These are phyloP conservation scores for Acer campestre DNA, from an alignment of 345 rosid genomes.

Conservation along the genomic window DNA sequence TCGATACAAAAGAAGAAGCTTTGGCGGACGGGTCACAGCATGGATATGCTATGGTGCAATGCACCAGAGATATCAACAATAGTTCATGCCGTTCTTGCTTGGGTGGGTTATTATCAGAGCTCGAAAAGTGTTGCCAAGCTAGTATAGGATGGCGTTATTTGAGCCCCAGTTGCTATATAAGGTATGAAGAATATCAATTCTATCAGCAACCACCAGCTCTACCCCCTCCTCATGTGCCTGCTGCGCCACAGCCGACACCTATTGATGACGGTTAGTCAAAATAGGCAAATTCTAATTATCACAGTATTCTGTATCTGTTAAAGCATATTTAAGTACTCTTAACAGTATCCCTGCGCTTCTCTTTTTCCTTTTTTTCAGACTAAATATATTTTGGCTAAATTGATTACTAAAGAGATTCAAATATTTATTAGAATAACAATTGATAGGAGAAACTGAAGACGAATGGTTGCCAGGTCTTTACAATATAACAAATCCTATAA, in stretches of 20 bases:
- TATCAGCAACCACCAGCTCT: background rate
- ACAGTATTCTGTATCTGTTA: too few species aligned
- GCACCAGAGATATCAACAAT: conserved; percentile 23
- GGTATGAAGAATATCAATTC: background rate
- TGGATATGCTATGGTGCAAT: conserved; percentile 32
- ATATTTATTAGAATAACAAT: too few species aligned
- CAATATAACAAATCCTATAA: too few species aligned
- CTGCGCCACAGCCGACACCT: conserved; percentile 7
- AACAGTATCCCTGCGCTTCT: background rate
- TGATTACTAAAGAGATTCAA: too few species aligned
- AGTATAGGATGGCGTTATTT: conserved; percentile 2
- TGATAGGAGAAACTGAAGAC: too few species aligned
- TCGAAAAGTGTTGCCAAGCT: background rate
- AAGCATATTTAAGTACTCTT: too few species aligned
- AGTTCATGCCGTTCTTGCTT: background rate
- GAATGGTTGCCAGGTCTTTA: too few species aligned
- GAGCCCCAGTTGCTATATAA: conserved; percentile 9
- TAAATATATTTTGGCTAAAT: too few species aligned
- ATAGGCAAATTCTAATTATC: too few species aligned
- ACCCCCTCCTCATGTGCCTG: conserved; percentile 6
- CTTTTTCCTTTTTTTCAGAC: background rate
- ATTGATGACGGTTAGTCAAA: conserved; percentile 24
- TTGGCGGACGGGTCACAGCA: too few species aligned
- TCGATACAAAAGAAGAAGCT: too few species aligned
- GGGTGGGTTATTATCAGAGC: too few species aligned